Evolutionary conservation across 2,329 filamentous ascomycete species (phyloP).

Genomic region (Nothopassalora personata): DNA sequence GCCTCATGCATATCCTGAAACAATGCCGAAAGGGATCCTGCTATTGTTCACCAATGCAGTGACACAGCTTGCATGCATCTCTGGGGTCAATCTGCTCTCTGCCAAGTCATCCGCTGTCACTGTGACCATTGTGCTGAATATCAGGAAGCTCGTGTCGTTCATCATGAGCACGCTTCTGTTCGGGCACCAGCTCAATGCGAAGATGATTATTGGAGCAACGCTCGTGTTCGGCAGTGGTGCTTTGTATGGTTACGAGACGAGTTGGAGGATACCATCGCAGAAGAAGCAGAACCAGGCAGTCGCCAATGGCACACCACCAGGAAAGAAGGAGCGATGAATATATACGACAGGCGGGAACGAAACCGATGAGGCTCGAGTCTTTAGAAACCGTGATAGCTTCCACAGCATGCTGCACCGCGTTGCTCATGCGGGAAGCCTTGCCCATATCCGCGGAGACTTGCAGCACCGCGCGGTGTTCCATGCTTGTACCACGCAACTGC

Average conservation of each 20-base stretch:
- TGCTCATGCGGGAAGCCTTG: background rate
- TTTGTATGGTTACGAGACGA: constrained; percentile 74
- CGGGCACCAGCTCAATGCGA: constrained; percentile 70
- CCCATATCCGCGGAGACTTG: background rate
- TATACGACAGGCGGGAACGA: background rate
- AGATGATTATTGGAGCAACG: constrained; percentile 73
- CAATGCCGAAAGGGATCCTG: constrained; percentile 61
- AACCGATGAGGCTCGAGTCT: background rate
- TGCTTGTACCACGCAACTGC: background rate
- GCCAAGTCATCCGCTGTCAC: constrained; percentile 85
- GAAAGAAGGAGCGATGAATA: constrained; percentile 2
- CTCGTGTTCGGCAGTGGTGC: constrained; percentile 90
- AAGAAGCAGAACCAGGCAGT: background rate
- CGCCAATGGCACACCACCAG: constrained; percentile 2
- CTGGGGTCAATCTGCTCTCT: constrained; percentile 89
- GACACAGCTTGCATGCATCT: constrained; percentile 92
- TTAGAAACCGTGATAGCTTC: background rate
- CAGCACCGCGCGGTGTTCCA: background rate
- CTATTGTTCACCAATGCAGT: constrained; percentile 72
- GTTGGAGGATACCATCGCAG: constrained; percentile 40
- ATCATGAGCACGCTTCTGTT: constrained; percentile 91
- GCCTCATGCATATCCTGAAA: constrained; percentile 12
- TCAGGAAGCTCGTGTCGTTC: constrained; percentile 87
- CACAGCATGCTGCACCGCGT: background rate
- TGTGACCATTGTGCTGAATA: constrained; percentile 92